Conservation (phyloP, 805 yeast genomes). For the Metschnikowia koreensis region DNA sequence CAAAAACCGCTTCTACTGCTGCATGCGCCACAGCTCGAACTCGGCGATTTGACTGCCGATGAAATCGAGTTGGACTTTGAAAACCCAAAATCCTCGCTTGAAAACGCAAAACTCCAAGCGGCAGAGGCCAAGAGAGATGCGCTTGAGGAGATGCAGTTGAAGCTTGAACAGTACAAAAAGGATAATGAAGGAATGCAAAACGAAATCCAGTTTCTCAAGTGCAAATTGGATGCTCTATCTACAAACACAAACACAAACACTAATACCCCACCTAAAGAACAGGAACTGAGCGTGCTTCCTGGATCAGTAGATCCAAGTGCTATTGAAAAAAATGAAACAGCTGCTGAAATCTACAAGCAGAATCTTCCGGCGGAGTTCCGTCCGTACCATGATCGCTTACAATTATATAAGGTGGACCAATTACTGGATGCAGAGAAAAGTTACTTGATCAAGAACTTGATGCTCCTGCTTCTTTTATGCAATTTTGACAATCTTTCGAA, state of each 20-base stretch:
- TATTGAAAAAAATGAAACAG: not conserved
- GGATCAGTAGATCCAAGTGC: not conserved
- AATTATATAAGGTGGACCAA: constrained; percentile 30
- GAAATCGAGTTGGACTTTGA: constrained; percentile 10
- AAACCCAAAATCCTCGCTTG: not conserved
- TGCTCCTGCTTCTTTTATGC: constrained; percentile 34
- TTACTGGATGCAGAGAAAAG: constrained; percentile 28
- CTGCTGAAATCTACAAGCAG: constrained; percentile 6
- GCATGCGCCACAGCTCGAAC: constrained; percentile 10
- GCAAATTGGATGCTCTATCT: constrained; percentile 16
- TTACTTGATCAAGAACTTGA: constrained; percentile 32
- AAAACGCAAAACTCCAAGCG: not conserved
- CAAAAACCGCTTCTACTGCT: not conserved
- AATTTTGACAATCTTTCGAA: constrained; percentile 29
- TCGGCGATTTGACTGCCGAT: constrained; percentile 16
- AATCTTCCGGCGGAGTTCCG: constrained; percentile 23
- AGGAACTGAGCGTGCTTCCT: too few species aligned
- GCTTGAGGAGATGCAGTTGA: constrained; percentile 4
- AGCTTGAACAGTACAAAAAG: constrained; percentile 14
- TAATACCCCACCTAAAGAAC: too few species aligned
- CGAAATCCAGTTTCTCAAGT: constrained; percentile 14
- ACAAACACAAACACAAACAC: constrained; percentile 6
- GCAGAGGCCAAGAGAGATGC: not conserved
- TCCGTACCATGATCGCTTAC: constrained; percentile 25
- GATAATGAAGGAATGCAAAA: constrained; percentile 20